These are phyloP conservation scores for Leucocoprinus birnbaumii DNA, from an alignment of 768 basidiomycete species.

Conservation along the genomic window DNA sequence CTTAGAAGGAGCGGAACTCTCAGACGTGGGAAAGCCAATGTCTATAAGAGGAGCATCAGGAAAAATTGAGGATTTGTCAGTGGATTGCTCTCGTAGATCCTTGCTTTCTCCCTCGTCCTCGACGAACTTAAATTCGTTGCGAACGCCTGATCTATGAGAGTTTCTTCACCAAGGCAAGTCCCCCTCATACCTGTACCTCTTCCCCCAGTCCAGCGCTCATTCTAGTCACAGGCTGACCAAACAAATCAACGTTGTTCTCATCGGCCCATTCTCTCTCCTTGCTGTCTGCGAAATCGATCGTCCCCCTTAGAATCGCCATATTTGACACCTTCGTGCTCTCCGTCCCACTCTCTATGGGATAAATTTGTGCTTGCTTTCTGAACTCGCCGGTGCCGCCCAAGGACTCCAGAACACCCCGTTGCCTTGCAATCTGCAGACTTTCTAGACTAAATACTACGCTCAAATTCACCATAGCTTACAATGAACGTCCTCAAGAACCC, in stretches of 20 bases:
- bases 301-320: conserved; percentile 60
- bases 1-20: conserved; percentile 1
- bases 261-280: conserved; percentile 54
- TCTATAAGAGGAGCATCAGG: conserved; percentile 6
- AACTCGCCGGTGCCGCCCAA: conserved; percentile 33
- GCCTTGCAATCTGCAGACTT: conserved; percentile 11
- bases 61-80: conserved; percentile 9
- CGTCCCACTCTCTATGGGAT: conserved; percentile 51
- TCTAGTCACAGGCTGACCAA: conserved; percentile 37
- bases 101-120: conserved; percentile 2
- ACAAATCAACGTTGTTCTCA: conserved; percentile 54
- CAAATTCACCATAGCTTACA: conserved; percentile 22
- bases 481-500: conserved; percentile 71
- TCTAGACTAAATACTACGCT: conserved; percentile 13
- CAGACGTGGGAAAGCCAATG: conserved; percentile 16
- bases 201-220: conserved; percentile 6
- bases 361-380: conserved; percentile 32
- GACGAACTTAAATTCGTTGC: conserved; percentile 9
- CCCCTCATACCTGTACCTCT: conserved; percentile 10
- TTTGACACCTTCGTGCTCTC: conserved; percentile 17
- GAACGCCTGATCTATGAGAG: conserved; percentile 49
- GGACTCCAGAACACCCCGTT: conserved; percentile 28
- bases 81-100: conserved; percentile 4
- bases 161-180: conserved; percentile 34
- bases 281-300: conserved; percentile 67